Percentiles rank a stretch among this genome's conserved stretches.
These are phyloP conservation scores for Huntiella moniliformis DNA, from an alignment of 2,329 filamentous ascomycete species.

Conservation along the genomic window DNA sequence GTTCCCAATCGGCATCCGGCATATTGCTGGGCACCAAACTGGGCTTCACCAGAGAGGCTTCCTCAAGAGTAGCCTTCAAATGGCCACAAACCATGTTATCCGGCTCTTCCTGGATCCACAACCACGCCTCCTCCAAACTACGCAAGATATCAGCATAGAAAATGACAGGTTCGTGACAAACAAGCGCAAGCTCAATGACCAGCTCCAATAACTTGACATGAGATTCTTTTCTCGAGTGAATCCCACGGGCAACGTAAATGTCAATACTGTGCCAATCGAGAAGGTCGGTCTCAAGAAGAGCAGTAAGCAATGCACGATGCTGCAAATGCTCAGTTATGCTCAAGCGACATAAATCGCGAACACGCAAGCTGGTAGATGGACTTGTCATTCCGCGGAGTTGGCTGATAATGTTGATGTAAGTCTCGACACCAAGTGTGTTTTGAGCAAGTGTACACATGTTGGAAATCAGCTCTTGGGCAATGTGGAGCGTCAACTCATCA, in stretches of 20 bases:
- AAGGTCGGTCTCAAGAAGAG: slow-evolving; percentile 39
- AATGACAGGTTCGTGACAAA: slow-evolving; percentile 59
- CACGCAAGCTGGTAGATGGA: slow-evolving; percentile 32
- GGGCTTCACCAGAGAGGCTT: slow-evolving; percentile 23
- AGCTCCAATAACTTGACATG: slow-evolving; percentile 66
- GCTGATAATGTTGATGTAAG: slow-evolving; percentile 42
- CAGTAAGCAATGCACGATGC: slow-evolving; percentile 36
- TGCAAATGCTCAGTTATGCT: slow-evolving; percentile 37
- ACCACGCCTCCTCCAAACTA: slow-evolving; percentile 62
- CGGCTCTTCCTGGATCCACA: slow-evolving; percentile 62
- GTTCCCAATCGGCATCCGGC: slow-evolving; percentile 50
- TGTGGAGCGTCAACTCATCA: slow-evolving; percentile 39
- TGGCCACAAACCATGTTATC: slow-evolving; percentile 44
- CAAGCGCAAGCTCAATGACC: slow-evolving; percentile 58
- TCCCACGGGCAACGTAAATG: slow-evolving; percentile 50
- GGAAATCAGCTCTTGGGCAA: slow-evolving; percentile 39
- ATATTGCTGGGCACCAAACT: slow-evolving; percentile 19
- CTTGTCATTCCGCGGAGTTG: slow-evolving; percentile 41
- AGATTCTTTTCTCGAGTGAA: slow-evolving; percentile 49
- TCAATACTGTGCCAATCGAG: slow-evolving; percentile 49
- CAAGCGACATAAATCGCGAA: slow-evolving; percentile 36
- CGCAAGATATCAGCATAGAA: slow-evolving; percentile 72
- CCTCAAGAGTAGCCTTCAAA: slow-evolving; percentile 44
- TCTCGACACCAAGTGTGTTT: slow-evolving; percentile 39
- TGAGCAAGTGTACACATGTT: slow-evolving; percentile 36